Evolutionary conservation across 2,329 filamentous ascomycete species (phyloP).

Genomic region (Alternaria incomplexa): DNA sequence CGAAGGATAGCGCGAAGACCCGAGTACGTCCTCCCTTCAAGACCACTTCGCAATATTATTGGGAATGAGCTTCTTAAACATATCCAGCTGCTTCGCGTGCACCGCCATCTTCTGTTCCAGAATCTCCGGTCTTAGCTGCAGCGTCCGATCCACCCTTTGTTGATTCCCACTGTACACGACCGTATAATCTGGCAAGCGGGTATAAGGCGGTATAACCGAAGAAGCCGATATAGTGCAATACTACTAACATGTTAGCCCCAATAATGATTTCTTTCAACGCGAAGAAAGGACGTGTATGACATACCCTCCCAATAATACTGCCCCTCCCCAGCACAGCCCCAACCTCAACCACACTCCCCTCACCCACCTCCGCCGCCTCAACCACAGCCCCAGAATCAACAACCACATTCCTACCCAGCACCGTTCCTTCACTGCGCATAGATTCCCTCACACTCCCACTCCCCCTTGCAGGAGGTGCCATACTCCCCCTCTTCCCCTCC

Average conservation of each 20-base stretch:
- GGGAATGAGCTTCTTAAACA: conserved; percentile 43
- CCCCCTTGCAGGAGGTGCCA: conserved; percentile 13
- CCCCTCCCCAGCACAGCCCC: conserved; percentile 43
- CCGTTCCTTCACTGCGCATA: conserved; percentile 38
- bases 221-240: conserved; percentile 54
- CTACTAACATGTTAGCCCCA: conserved; percentile 22
- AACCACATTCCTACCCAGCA: conserved; percentile 51
- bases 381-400: conserved; percentile 54
- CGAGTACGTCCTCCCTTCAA: background rate
- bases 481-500: conserved; percentile 21
- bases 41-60: conserved; percentile 48
- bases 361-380: conserved; percentile 46
- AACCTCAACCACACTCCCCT: conserved; percentile 44
- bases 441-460: conserved; percentile 17
- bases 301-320: conserved; percentile 51
- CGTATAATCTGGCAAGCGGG: conserved; percentile 53
- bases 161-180: conserved; percentile 51
- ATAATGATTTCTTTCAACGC: too few relatives aligned
- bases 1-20: background rate
- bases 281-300: background rate
- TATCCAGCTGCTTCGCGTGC: conserved; percentile 45
- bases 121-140: conserved; percentile 39
- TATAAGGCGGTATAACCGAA: conserved; percentile 43
- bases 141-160: conserved; percentile 49
- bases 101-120: conserved; percentile 34